Conservation (phyloP, 2,329 filamentous ascomycete species). For the Colletotrichum sublineola region DNA sequence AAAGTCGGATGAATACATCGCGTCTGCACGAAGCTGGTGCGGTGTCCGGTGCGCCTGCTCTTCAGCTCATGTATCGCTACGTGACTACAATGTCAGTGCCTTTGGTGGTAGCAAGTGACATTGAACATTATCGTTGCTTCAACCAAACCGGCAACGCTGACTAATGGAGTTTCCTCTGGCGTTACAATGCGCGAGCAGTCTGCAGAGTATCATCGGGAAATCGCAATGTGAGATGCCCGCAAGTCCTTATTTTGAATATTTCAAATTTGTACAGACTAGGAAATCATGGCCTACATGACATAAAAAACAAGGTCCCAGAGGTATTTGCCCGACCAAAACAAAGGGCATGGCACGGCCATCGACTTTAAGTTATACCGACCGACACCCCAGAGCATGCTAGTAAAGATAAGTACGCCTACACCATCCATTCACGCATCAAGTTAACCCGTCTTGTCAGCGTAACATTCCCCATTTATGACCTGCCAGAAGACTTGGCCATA, state of each 20-base stretch:
- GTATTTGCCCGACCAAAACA: slow-evolving; percentile 41
- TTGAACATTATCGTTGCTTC: no score
- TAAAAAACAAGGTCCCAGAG: slow-evolving; percentile 45
- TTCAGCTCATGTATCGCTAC: slow-evolving; percentile 15
- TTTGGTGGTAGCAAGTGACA: background rate
- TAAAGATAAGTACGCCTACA: slow-evolving; percentile 50
- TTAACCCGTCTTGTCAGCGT: slow-evolving; percentile 26
- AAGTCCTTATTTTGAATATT: slow-evolving; percentile 42
- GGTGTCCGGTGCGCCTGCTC: background rate
- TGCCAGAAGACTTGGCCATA: slow-evolving; percentile 80
- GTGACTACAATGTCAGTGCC: background rate
- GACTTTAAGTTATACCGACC: slow-evolving; percentile 38
- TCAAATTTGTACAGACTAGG: slow-evolving; percentile 52
- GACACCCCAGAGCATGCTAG: slow-evolving; percentile 39
- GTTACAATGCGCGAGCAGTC: background rate
- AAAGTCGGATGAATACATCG: slow-evolving; percentile 22
- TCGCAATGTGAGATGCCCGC: background rate
- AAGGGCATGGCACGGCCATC: slow-evolving; percentile 32
- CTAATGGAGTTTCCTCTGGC: background rate
- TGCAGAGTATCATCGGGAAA: no score
- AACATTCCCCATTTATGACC: slow-evolving; percentile 48
- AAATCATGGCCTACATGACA: slow-evolving; percentile 45
- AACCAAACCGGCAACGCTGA: background rate
- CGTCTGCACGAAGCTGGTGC: background rate
- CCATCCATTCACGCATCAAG: slow-evolving; percentile 44